Conservation (phyloP, 768 basidiomycete species). For the Russula griseocarnosa region DNA sequence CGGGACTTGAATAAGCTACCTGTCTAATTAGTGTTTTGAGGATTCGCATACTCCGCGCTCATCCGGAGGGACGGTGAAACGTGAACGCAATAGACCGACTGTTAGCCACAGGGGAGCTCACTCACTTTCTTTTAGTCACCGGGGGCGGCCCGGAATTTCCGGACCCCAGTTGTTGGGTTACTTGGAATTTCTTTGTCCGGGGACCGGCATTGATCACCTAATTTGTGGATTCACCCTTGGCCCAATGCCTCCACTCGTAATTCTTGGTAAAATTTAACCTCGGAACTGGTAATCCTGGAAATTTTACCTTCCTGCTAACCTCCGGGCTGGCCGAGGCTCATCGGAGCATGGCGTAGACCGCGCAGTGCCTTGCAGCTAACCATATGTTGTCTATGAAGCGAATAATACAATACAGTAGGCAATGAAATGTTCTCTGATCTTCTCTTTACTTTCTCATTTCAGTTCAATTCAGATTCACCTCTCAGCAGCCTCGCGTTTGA, state of each 20-base stretch:
- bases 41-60: conserved; percentile 22
- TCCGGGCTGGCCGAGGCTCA: not conserved
- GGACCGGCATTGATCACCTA: not conserved
- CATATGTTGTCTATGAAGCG: not conserved
- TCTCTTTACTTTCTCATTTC: not conserved
- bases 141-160: not conserved
- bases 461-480: not conserved
- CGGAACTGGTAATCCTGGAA: not conserved
- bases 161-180: too few relatives aligned
- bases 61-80: not conserved
- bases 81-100: too few relatives aligned
- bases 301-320: not conserved
- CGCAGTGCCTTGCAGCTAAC: not conserved
- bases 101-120: not conserved
- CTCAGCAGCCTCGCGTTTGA: not conserved
- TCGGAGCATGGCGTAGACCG: not conserved
- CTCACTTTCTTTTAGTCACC: not conserved
- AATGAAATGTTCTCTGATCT: not conserved
- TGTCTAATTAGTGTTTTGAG: not conserved
- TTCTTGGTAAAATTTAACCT: not conserved
- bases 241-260: not conserved
- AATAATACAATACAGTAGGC: not conserved
- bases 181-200: not conserved
- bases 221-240: not conserved
- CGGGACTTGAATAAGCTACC: not conserved